Evolutionary conservation across 1,284 basidiomycete species (phyloP), one percentile per base, ranked within the genome.

Genomic region (Trichosporon ovoides): DNA sequence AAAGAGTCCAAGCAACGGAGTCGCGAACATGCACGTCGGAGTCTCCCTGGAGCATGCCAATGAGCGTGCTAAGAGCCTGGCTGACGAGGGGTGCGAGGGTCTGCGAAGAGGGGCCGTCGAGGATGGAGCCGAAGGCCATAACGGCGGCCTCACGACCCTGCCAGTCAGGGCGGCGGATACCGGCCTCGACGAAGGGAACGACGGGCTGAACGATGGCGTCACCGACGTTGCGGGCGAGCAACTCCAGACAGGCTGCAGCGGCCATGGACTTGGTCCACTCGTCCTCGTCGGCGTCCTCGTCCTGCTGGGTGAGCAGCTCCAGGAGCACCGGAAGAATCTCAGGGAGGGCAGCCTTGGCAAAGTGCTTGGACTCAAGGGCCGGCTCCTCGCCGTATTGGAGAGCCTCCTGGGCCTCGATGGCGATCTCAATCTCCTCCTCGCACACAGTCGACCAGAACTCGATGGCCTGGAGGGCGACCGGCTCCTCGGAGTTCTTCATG

Each of bases 401-500:
- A 38, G 95, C 95, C 89, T 98, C 94, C 65, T 89, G 86, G 1
- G 90, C 88, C 74, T 98, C 93, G 64, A 92, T 83, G n/a, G 87
- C 86, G 57, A 98, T 80, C 63, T 97, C 93, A 49, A 92, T 87
- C 77, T 99, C 95, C 75, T 97, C 91, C 74, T 99, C 95, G 72
- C 94, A 98, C 7, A 98, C 95, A 5, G 95, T 98, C 3, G 93
- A 93, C 95, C 96, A 99, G 79, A 99, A 99, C 73, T 99, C 95
- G 64, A 99, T 89, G 18, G 96, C 96, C 78, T 99, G 95, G 37
- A 97, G 80, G 0, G 92, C 91, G 19, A 99, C 95, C 14, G 85
- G 82, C 70, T 96, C 92, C 68, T 98, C 93, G 16, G 80, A 77
- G 70, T 96, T 88, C 76, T 91, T 91, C 96, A 99, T 99, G 54